These are phyloP conservation scores for Isochrysis galbana DNA, from an alignment of 78 protist genomes.

Conservation along the genomic window DNA sequence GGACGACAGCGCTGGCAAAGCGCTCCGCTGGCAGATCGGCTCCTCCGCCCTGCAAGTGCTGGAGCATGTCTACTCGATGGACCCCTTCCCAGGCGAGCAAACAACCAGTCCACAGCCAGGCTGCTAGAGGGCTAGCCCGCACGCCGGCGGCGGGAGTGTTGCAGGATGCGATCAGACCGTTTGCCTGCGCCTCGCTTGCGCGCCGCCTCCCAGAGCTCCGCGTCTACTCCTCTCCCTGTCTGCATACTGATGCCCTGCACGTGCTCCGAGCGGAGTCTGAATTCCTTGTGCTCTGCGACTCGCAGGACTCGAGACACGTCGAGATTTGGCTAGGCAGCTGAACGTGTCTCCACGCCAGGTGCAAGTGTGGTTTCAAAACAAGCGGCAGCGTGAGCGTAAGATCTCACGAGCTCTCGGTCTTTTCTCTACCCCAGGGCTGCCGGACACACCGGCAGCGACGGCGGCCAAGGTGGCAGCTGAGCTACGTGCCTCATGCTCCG, in stretches of 20 bases:
- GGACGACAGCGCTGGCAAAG: too few relatives aligned
- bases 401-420: neutral
- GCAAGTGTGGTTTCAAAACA: slow-evolving; percentile 20
- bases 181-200: too few relatives aligned
- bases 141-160: too few relatives aligned
- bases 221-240: too few relatives aligned
- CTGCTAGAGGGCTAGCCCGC: too few relatives aligned
- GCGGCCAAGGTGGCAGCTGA: neutral
- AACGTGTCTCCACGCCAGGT: neutral
- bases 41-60: neutral
- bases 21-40: slow-evolving; percentile 1
- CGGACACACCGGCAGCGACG: neutral
- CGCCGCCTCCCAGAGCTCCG: too few relatives aligned
- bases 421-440: neutral
- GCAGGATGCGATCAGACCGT: too few relatives aligned
- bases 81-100: slow-evolving; percentile 2
- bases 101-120: too few relatives aligned
- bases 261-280: too few relatives aligned
- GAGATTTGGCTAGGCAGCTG: neutral
- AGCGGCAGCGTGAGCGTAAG: slow-evolving; percentile 26
- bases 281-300: neutral
- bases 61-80: slow-evolving; percentile 6
- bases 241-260: too few relatives aligned
- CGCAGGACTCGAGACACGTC: neutral
- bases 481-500: too few relatives aligned